Base-by-base conservation (phyloP, 2,329 filamentous ascomycete genomes). In the Sphaceloma murrayae region DNA sequence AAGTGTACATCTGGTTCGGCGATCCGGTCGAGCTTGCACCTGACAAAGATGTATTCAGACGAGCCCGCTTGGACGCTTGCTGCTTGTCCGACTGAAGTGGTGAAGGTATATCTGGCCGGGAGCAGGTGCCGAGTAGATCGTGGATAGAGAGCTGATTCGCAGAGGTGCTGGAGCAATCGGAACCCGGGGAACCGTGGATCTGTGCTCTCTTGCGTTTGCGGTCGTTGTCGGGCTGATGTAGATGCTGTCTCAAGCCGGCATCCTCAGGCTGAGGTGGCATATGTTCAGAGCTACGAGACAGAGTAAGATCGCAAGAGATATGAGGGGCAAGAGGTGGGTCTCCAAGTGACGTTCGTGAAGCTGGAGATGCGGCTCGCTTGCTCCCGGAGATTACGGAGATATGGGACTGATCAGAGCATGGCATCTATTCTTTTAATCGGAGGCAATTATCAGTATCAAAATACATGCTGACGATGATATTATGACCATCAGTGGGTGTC, bases 1-100 rank as follows among this genome's bases (percentile, higher is more conserved):
- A 74, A 48, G 62, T 68, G 54, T 75, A 75, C 73, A 76, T 77
- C 51, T 66, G 34, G 45, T 39, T 42, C 39, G 43, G 13, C 49
- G 49, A 42, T 54, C 49, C 24, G 53, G 21, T 54, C 4, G 47
- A 32, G 21, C 33, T 44, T 24, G 52, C 45, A 14, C 50, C 46
- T 11, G 49, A 42, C 11, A 56, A 51, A 22, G 56, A 49, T 29
- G 54, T 52, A 26, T 60, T 61, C 36, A 58, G 48, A 48, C 60
- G 62, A 32, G 56, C 54, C 34, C 67, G 66, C 52, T 73, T 72
- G 51, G 52, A 2, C 2, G 31, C 14, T 2, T 17, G 29, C 5
- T 62, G 31, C 52, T 54, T 11, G 64, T 61, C 16, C 62, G 61
- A 9, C 34, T 34, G 44, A 30, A 26, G 42, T 53, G 46, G 14